phyloP scores from a whole-genome alignment of 1,284 basidiomycete genomes.

The Boletus sp. region DNA sequence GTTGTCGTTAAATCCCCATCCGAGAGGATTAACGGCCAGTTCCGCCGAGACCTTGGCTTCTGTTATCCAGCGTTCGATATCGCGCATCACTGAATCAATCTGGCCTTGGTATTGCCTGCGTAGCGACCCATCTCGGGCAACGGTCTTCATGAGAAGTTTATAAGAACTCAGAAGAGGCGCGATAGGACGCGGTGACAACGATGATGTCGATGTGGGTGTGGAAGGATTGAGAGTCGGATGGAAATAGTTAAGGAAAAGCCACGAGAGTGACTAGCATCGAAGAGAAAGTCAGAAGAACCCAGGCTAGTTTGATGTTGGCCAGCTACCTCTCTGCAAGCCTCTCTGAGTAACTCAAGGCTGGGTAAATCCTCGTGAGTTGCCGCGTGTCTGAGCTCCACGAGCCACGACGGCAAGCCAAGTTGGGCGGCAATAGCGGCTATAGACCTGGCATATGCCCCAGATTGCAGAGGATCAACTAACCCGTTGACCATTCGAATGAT shows the following conservation, averaged over 20 bases:
- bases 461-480: constrained; percentile 90
- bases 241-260: constrained; percentile 81
- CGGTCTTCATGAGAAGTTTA: constrained; percentile 60
- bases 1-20: constrained; percentile 39
- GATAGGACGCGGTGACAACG: constrained; percentile 45
- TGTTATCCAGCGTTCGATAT: constrained; percentile 68
- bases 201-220: constrained; percentile 29
- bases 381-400: constrained; percentile 93
- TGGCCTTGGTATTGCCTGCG: constrained; percentile 47
- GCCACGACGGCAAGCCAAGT: constrained; percentile 81
- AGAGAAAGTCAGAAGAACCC: constrained; percentile 10
- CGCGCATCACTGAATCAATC: constrained; percentile 47
- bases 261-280: constrained; percentile 58
- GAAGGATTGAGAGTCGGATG: constrained; percentile 67
- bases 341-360: constrained; percentile 73
- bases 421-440: constrained; percentile 87
- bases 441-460: constrained; percentile 82
- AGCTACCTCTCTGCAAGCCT: constrained; percentile 68
- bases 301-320: background rate
- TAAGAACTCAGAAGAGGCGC: constrained; percentile 63
- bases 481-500: constrained; percentile 92
- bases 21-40: constrained; percentile 42
- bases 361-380: constrained; percentile 96
- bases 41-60: constrained; percentile 64
- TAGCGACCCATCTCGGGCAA: constrained; percentile 60